Conservation (phyloP, 176 grass and related monocot genomes). For the Musa acuminata region DNA sequence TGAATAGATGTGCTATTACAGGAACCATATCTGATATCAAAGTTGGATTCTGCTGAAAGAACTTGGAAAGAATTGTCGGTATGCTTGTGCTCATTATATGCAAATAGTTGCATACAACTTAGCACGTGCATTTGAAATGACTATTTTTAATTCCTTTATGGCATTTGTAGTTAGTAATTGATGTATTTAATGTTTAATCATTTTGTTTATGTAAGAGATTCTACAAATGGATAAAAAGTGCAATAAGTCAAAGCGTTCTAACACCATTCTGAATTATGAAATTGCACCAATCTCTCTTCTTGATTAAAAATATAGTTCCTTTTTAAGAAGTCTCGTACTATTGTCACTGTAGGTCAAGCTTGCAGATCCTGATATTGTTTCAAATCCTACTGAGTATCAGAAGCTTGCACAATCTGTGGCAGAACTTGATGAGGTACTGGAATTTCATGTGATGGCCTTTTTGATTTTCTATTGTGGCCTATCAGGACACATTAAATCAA, state of each 20-base stretch:
- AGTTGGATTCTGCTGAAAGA: conserved; percentile 79
- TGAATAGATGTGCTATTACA: conserved; percentile 4
- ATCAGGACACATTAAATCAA: not conserved
- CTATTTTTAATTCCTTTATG: not conserved
- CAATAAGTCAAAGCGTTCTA: not conserved
- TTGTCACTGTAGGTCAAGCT: conserved; percentile 57
- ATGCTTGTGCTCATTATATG: conserved; percentile 28
- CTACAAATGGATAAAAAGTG: not conserved
- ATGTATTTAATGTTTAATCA: not conserved
- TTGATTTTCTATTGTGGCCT: not conserved
- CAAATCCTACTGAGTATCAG: conserved; percentile 84
- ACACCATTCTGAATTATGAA: not conserved
- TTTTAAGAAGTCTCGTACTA: not conserved
- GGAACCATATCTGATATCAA: conserved; percentile 82
- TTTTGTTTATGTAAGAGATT: not conserved
- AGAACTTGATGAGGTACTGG: conserved; percentile 67
- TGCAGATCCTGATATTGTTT: conserved; percentile 79
- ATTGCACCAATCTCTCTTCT: not conserved
- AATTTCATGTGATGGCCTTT: conserved; percentile 2
- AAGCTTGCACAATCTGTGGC: conserved; percentile 80
- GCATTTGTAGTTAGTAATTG: not conserved
- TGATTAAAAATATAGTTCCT: not conserved
- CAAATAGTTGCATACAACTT: not conserved
- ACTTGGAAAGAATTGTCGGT: conserved; percentile 92
- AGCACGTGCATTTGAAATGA: not conserved